Evolutionary conservation across 108 stramenopile species (phyloP), one percentile per base, ranked within the genome.

Genomic region (Nannochloropsis gaditana): DNA sequence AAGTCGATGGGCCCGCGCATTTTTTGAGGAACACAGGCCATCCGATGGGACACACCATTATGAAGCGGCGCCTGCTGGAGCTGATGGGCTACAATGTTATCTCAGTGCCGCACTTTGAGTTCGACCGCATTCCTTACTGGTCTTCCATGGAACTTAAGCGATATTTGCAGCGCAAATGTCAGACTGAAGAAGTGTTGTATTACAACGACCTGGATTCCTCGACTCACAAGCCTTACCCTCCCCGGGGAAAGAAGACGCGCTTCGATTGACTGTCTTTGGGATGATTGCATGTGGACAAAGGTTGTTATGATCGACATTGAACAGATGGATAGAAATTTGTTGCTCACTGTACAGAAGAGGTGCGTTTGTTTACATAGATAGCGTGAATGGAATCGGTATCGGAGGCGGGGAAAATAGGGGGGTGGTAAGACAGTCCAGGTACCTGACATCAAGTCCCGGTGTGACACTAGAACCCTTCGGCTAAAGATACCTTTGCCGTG

Each of bases 51-150:
- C 90, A 90, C 89, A 90, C 89, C 80, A 45, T 80, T 9, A 89
- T 90, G 84, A 90, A 90, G 87, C 90, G 85, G 41, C 86, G 90
- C 41, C 83, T 89, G 19, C 80, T 90, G 79, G 41, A 79, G 41
- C 84, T 44, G 86, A 83, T 84, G 86, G 90, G 90, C 79, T 89
- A 86, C 84, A 87, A 86, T 0, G 89, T 89, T 3, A 89, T 89
- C 4, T 45, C 82, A 80, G 89, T 86, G 80, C 90, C 90, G 5
- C 87, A 84, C 84, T 84, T 80, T 9, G 88, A 89, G 44, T 90
- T 86, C 84, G 90, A 89, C 42, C 81, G 84, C 5, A 89, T 90
- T 19, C 90, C 90, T 5, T 86, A 87, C 84, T 90, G 90, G 90
- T 86, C 90, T 8, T 85, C 84, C 81, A 90, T 90, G 90, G 90